Evolutionary conservation across 1,284 basidiomycete species (phyloP).

Genomic region (Inonotus hispidus): DNA sequence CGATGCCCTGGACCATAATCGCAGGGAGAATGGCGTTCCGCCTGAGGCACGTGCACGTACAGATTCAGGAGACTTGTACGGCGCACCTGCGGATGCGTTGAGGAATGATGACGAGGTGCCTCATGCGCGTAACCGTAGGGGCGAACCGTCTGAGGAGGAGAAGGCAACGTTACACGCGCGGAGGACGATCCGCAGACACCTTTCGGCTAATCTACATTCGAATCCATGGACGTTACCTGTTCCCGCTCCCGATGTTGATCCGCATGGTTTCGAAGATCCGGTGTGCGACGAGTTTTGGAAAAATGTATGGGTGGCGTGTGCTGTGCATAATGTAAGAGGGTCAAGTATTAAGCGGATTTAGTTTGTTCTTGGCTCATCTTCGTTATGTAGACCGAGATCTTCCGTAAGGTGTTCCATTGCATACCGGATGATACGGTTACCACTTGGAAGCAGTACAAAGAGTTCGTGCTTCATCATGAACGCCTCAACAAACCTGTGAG

Average conservation of each 20-base stretch:
- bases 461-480: conserved; percentile 75
- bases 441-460: conserved; percentile 94
- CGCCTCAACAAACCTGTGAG: conserved; percentile 64
- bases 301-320: conserved; percentile 80
- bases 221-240: conserved; percentile 60
- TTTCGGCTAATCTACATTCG: conserved; percentile 46
- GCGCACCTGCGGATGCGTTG: conserved; percentile 51
- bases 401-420: conserved; percentile 88
- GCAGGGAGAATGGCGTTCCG: conserved; percentile 24
- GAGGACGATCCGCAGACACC: conserved; percentile 48
- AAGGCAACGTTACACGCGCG: conserved; percentile 44
- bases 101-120: conserved; percentile 43
- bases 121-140: conserved; percentile 36
- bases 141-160: conserved; percentile 49
- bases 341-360: not conserved
- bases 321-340: conserved; percentile 74
- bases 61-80: conserved; percentile 35
- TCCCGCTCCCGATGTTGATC: conserved; percentile 66
- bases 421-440: conserved; percentile 87
- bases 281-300: conserved; percentile 84
- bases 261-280: conserved; percentile 82
- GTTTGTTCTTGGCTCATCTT: conserved; percentile 7
- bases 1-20: conserved; percentile 24
- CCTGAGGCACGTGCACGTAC: conserved; percentile 36
- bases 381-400: conserved; percentile 79